Percentiles rank a stretch among this genome's conserved stretches.
Evolutionary conservation across 805 yeast genomes (phyloP).

Genomic region (Myxozyma lipomycoides): DNA sequence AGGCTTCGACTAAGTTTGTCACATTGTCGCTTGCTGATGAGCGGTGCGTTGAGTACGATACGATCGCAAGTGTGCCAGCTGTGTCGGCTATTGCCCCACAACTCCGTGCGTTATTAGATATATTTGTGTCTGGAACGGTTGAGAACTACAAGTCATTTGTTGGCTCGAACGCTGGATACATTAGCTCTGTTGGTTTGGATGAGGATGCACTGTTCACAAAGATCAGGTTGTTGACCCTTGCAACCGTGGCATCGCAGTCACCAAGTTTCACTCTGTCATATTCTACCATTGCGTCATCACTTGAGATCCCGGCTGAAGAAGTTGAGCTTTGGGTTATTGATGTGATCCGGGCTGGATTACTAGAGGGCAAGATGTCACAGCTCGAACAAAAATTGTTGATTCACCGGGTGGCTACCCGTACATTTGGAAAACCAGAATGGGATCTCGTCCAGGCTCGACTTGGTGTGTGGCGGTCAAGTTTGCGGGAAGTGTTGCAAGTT

Average conservation of each 20-base stretch:
- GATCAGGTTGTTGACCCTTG: slow-evolving; percentile 27
- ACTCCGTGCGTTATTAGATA: slow-evolving; percentile 31
- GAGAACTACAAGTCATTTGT: slow-evolving; percentile 19
- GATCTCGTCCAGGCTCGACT: slow-evolving; percentile 35
- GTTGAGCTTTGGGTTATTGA: slow-evolving; percentile 43
- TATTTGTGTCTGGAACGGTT: slow-evolving; percentile 30
- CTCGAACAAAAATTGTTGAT: slow-evolving; percentile 37
- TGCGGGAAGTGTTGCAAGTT: slow-evolving; percentile 35
- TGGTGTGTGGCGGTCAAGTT: slow-evolving; percentile 38
- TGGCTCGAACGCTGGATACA: slow-evolving; percentile 7
- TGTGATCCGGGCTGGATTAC: slow-evolving; percentile 42
- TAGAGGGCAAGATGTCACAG: slow-evolving; percentile 45
- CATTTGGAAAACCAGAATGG: slow-evolving; percentile 41
- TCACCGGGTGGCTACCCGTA: slow-evolving; percentile 40
- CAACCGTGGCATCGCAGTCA: slow-evolving; percentile 26
- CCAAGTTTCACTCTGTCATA: slow-evolving; percentile 32
- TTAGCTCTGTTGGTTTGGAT: slow-evolving; percentile 10
- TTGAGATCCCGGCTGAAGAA: slow-evolving; percentile 35
- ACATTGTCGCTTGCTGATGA: slow-evolving; percentile 11
- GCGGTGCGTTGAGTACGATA: slow-evolving; percentile 20
- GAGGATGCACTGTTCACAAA: slow-evolving; percentile 24
- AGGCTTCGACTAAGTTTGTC: slow-evolving; percentile 6
- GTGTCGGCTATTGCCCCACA: slow-evolving; percentile 15
- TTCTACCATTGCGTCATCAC: slow-evolving; percentile 34
- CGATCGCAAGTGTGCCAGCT: slow-evolving; percentile 2